A percentile compares a stretch with the other conserved stretches of the same genome.
phyloP scores from a whole-genome alignment of 805 yeast genomes.

The Candida koratica region DNA sequence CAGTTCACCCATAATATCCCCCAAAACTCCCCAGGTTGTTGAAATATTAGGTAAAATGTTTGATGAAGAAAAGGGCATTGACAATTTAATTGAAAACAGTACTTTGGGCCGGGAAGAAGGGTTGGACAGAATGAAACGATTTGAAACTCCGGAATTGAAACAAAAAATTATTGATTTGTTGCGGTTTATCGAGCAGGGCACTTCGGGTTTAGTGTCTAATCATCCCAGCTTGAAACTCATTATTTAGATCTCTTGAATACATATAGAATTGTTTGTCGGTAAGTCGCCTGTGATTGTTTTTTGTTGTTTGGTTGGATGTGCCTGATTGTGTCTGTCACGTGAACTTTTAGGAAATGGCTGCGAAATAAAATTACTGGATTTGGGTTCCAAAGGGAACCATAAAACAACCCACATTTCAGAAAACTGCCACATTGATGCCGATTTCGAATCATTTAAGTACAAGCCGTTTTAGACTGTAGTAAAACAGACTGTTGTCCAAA shows the following conservation, averaged over 20 bases:
- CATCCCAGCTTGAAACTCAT: conserved; percentile 45
- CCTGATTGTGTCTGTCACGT: too few relatives aligned
- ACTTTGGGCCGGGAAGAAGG: conserved; percentile 85
- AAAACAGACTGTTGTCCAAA: too few relatives aligned
- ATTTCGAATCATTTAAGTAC: too few relatives aligned
- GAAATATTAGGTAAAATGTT: conserved; percentile 69
- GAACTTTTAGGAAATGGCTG: conserved; percentile 1
- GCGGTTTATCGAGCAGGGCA: conserved; percentile 64
- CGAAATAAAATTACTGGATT: conserved; percentile 17
- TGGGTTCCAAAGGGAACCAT: conserved; percentile 16
- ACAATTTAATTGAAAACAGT: conserved; percentile 63
- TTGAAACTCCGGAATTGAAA: conserved; percentile 65
- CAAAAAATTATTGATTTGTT: conserved; percentile 63
- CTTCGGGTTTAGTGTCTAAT: conserved; percentile 57
- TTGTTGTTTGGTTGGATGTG: too few relatives aligned
- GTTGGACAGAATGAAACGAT: conserved; percentile 73
- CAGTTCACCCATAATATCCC: conserved; percentile 51
- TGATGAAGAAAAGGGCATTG: conserved; percentile 69
- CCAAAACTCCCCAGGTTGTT: conserved; percentile 59
- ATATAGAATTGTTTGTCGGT: too few relatives aligned
- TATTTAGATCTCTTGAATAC: conserved; percentile 20
- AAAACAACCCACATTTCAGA: conserved; percentile 7
- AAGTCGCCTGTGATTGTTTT: too few relatives aligned
- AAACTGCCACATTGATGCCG: background rate
- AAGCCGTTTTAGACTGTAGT: too few relatives aligned